These are phyloP conservation scores for Penicillium sp. DNA, from an alignment of 2,329 filamentous ascomycete genomes.

Conservation along the genomic window DNA sequence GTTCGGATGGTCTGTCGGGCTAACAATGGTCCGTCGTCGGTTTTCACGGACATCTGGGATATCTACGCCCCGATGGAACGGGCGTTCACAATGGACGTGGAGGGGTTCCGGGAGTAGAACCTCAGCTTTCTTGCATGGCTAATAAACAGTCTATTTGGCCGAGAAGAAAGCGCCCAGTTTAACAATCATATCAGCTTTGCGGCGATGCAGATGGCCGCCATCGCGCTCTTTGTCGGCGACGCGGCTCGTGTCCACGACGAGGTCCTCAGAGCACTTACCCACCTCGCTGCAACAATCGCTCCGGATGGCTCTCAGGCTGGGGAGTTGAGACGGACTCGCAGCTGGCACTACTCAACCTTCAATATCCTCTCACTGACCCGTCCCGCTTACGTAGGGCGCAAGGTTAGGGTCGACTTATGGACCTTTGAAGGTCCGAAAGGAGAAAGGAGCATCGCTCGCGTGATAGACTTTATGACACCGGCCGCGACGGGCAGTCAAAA, in stretches of 20 bases:
- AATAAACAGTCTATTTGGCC: neutral
- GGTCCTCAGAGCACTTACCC: neutral
- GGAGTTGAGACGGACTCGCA: neutral
- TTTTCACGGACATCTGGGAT: neutral
- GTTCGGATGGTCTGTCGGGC: neutral
- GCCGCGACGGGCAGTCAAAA: neutral
- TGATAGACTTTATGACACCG: neutral
- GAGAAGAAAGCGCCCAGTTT: neutral
- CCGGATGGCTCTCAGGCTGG: neutral
- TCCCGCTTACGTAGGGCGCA: neutral
- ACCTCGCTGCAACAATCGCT: neutral
- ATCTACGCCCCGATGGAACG: neutral
- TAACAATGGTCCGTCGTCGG: neutral
- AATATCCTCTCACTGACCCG: neutral
- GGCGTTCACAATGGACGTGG: neutral
- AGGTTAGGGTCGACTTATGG: neutral
- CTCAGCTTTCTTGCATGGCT: neutral
- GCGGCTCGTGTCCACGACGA: neutral
- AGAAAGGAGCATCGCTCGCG: neutral
- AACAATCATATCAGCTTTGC: neutral
- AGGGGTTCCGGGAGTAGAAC: neutral
- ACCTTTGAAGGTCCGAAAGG: neutral
- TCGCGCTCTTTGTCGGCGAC: neutral
- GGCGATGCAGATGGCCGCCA: neutral
- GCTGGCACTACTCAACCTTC: conserved; percentile 7